A percentile compares a stretch with the other conserved stretches of the same genome.
These are phyloP conservation scores for Epichloe bromicola DNA, from an alignment of 2,329 filamentous ascomycete genomes.

Conservation along the genomic window DNA sequence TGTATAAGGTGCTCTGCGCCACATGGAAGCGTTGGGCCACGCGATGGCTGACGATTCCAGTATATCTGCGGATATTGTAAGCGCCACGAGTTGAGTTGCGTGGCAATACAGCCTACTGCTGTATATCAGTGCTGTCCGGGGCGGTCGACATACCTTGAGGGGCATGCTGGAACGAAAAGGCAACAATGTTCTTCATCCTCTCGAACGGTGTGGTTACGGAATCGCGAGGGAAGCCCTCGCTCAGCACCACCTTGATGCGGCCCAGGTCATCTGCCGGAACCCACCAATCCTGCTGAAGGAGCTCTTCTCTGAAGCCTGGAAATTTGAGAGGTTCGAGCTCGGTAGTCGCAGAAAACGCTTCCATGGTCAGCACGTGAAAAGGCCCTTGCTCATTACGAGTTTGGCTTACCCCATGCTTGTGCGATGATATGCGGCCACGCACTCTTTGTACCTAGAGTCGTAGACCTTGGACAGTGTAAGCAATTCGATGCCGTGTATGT, in stretches of 20 bases:
- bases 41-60: conserved; percentile 63
- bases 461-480: conserved; percentile 29
- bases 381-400: conserved; percentile 10
- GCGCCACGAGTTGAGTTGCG: neutral
- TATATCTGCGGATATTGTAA: conserved; percentile 34
- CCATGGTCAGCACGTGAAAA: neutral
- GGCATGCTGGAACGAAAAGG: conserved; percentile 77
- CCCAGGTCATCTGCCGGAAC: conserved; percentile 57
- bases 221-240: conserved; percentile 52
- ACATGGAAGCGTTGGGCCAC: conserved; percentile 66
- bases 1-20: conserved; percentile 36
- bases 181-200: conserved; percentile 56
- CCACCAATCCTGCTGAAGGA: conserved; percentile 60
- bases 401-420: conserved; percentile 27
- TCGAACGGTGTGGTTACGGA: conserved; percentile 43
- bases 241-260: conserved; percentile 63
- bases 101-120: neutral
- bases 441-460: conserved; percentile 37
- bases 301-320: conserved; percentile 55
- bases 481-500: neutral
- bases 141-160: conserved; percentile 47
- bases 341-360: conserved; percentile 42
- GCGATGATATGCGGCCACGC: conserved; percentile 38
- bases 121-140: neutral
- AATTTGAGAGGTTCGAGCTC: conserved; percentile 54